phyloP scores from a whole-genome alignment of 2,329 filamentous ascomycete genomes.

The Epicoccum nigrum region DNA sequence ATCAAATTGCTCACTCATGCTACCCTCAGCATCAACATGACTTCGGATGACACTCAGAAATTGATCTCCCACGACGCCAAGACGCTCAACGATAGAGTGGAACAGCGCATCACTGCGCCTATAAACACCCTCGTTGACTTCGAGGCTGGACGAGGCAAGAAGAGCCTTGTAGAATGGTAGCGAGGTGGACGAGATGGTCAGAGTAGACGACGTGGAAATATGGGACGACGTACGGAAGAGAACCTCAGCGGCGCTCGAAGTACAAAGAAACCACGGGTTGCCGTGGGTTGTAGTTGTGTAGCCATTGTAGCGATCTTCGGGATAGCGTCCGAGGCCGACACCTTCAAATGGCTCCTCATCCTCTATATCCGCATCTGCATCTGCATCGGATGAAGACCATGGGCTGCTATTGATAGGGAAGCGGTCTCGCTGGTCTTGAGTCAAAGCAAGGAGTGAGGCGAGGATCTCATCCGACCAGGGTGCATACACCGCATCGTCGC shows the following conservation, averaged over 20 bases:
- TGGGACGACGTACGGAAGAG: slow-evolving; percentile 47
- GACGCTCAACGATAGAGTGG: slow-evolving; percentile 37
- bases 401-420: slow-evolving; percentile 49
- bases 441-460: slow-evolving; percentile 43
- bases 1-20: slow-evolving; percentile 54
- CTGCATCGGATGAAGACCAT: slow-evolving; percentile 17
- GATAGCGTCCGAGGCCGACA: slow-evolving; percentile 51
- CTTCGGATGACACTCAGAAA: slow-evolving; percentile 50
- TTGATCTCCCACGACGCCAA: slow-evolving; percentile 48
- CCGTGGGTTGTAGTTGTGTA: slow-evolving; percentile 42
- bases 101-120: slow-evolving; percentile 35
- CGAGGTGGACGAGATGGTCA: slow-evolving; percentile 41
- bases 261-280: slow-evolving; percentile 54
- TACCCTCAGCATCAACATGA: slow-evolving; percentile 48
- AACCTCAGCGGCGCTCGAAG: slow-evolving; percentile 48
- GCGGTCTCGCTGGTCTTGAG: slow-evolving; percentile 42
- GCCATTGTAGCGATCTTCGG: slow-evolving; percentile 52
- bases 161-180: slow-evolving; percentile 48
- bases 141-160: slow-evolving; percentile 34
- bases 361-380: slow-evolving; percentile 10
- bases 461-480: slow-evolving; percentile 49
- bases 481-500: slow-evolving; percentile 34
- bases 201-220: slow-evolving; percentile 29
- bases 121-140: slow-evolving; percentile 33
- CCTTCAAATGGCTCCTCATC: slow-evolving; percentile 31